Evolutionary conservation across 352 stramenopile genomes (phyloP).

Genomic region (Thalassiosira livingstoniorum): DNA sequence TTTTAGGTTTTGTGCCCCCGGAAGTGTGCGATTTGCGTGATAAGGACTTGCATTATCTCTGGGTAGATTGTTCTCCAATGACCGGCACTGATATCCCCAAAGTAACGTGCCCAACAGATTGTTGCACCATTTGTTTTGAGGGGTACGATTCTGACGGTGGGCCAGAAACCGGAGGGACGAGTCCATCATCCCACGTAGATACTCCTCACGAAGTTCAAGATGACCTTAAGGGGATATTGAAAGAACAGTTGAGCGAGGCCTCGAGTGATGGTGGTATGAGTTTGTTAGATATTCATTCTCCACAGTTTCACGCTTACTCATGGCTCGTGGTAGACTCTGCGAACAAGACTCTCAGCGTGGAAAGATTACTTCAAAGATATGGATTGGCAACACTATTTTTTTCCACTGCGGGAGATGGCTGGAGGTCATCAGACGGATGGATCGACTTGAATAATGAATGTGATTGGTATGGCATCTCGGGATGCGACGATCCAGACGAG

Average conservation of each 20-base stretch:
- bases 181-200: slow-evolving; percentile 2
- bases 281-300: slow-evolving; percentile 35
- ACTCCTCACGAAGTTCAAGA: slow-evolving; percentile 21
- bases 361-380: slow-evolving; percentile 54
- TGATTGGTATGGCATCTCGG: slow-evolving; percentile 43
- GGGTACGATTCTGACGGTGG: slow-evolving; percentile 33
- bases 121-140: slow-evolving; percentile 65
- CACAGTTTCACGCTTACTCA: slow-evolving; percentile 54
- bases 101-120: slow-evolving; percentile 43
- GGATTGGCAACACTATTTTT: slow-evolving; percentile 59
- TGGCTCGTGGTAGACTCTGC: slow-evolving; percentile 51
- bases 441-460: slow-evolving; percentile 42
- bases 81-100: slow-evolving; percentile 28
- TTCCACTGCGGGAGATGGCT: slow-evolving; percentile 38
- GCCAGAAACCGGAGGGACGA: background rate
- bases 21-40: slow-evolving; percentile 26
- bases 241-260: slow-evolving; percentile 18
- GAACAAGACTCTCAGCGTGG: slow-evolving; percentile 6
- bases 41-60: slow-evolving; percentile 9
- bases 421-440: slow-evolving; percentile 41
- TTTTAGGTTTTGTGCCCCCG: background rate
- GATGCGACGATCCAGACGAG: slow-evolving; percentile 25
- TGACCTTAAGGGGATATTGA: slow-evolving; percentile 26
- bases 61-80: slow-evolving; percentile 40
- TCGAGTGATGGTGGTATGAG: slow-evolving; percentile 24